These are phyloP conservation scores for Fusarium subglutinans DNA, from an alignment of 2,329 filamentous ascomycete species.

Conservation along the genomic window DNA sequence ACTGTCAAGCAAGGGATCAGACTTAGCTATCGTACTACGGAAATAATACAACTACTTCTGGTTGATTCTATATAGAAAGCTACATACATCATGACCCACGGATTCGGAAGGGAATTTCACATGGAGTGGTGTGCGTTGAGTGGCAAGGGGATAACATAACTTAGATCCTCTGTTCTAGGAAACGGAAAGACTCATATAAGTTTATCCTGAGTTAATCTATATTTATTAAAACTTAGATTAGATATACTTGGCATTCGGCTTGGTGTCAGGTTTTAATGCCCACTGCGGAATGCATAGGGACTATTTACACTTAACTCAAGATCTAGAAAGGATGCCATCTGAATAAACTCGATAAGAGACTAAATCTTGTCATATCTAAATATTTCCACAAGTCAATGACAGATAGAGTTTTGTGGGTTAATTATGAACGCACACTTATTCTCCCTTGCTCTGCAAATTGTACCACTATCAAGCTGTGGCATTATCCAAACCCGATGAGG, in stretches of 20 bases:
- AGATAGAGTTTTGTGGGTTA: not conserved
- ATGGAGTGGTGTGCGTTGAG: not conserved
- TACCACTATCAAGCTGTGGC: not conserved
- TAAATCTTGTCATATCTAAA: too few species aligned
- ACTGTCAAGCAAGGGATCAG: not conserved
- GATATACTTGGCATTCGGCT: accelerated
- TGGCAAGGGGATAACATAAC: not conserved
- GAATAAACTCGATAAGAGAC: not conserved
- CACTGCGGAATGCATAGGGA: not conserved
- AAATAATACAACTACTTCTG: too few species aligned
- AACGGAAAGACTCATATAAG: not conserved
- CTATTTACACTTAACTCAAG: not conserved
- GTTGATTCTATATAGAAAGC: not conserved
- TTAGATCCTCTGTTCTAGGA: not conserved
- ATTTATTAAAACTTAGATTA: not conserved
- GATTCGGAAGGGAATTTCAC: not conserved
- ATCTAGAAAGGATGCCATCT: not conserved
- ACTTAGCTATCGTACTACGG: not conserved
- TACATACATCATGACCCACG: not conserved
- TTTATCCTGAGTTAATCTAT: not conserved
- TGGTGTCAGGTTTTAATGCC: not conserved
- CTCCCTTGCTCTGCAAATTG: not conserved
- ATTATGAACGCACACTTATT: not conserved
- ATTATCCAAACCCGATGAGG: not conserved
- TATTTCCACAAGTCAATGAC: not conserved